Conservation (phyloP, 495 filamentous ascomycete genomes). For the Bathelium albidoporum region DNA sequence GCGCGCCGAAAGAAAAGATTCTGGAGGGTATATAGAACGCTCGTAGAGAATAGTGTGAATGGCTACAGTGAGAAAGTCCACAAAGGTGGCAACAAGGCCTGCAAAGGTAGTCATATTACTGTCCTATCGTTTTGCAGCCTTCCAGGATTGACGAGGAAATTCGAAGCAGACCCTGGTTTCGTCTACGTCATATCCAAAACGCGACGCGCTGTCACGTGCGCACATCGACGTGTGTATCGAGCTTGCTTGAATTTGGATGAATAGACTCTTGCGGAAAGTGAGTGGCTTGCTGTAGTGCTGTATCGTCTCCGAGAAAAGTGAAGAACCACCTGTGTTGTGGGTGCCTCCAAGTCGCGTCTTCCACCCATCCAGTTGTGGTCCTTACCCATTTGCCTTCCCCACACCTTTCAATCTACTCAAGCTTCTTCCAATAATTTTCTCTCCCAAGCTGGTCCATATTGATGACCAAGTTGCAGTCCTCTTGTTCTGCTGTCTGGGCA, state of each 20-base stretch:
- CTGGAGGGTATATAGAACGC: constrained; percentile 67
- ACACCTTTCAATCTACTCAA: background rate
- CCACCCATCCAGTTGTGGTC: background rate
- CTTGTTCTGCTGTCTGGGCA: background rate
- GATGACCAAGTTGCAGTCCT: background rate
- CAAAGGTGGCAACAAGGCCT: constrained; percentile 48
- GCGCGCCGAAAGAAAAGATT: constrained; percentile 69
- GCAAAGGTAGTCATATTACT: constrained; percentile 31
- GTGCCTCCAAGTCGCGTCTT: background rate
- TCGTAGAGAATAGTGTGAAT: constrained; percentile 92
- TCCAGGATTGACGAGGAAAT: background rate
- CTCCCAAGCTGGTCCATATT: background rate
- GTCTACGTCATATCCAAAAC: background rate
- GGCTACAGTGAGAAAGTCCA: constrained; percentile 73
- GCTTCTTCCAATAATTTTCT: background rate
- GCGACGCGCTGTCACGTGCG: background rate
- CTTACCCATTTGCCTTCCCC: background rate
- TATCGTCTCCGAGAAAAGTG: background rate
- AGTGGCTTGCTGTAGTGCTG: background rate
- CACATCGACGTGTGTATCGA: background rate
- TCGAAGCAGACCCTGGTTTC: background rate
- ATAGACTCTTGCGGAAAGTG: background rate
- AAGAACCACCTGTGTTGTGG: background rate
- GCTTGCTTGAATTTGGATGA: background rate
- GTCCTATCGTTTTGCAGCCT: background rate